Percentiles rank a stretch among this genome's conserved stretches.
phyloP scores from a whole-genome alignment of 768 basidiomycete genomes.

The Scleroderma bovista region DNA sequence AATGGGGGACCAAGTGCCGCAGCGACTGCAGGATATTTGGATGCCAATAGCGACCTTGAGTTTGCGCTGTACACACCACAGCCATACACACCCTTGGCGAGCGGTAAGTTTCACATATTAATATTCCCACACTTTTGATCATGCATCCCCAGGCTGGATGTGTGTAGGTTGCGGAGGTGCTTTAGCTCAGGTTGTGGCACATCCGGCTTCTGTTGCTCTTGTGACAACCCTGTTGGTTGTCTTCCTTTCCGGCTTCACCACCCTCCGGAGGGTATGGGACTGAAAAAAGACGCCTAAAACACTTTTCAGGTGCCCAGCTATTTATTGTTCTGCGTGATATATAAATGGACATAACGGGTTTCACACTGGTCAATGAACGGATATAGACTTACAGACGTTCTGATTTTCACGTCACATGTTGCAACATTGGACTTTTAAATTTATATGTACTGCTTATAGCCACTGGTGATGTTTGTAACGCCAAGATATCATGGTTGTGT shows the following conservation, averaged over 20 bases:
- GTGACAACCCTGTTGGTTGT: slow-evolving; percentile 26
- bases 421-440: background rate
- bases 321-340: background rate
- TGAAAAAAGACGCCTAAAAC: slow-evolving; percentile 4
- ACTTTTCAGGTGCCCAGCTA: background rate
- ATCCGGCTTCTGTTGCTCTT: slow-evolving; percentile 29
- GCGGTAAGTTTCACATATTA: slow-evolving; percentile 23
- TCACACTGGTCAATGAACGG: background rate
- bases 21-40: slow-evolving; percentile 46
- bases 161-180: slow-evolving; percentile 27
- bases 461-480: too few relatives aligned
- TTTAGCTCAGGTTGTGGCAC: slow-evolving; percentile 24
- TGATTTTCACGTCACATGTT: background rate
- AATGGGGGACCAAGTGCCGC: slow-evolving; percentile 47
- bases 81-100: slow-evolving; percentile 46
- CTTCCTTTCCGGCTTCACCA: slow-evolving; percentile 31
- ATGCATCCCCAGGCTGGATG: slow-evolving; percentile 20
- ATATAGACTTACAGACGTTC: background rate
- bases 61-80: slow-evolving; percentile 64
- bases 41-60: slow-evolving; percentile 44
- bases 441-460: background rate
- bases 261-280: slow-evolving; percentile 27
- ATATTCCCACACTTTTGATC: background rate
- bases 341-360: background rate
- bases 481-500: too few relatives aligned